Percentiles rank a stretch among this genome's conserved stretches.
These are phyloP conservation scores for Diaporthe amygdali DNA, from an alignment of 2,329 filamentous ascomycete genomes.

Conservation along the genomic window DNA sequence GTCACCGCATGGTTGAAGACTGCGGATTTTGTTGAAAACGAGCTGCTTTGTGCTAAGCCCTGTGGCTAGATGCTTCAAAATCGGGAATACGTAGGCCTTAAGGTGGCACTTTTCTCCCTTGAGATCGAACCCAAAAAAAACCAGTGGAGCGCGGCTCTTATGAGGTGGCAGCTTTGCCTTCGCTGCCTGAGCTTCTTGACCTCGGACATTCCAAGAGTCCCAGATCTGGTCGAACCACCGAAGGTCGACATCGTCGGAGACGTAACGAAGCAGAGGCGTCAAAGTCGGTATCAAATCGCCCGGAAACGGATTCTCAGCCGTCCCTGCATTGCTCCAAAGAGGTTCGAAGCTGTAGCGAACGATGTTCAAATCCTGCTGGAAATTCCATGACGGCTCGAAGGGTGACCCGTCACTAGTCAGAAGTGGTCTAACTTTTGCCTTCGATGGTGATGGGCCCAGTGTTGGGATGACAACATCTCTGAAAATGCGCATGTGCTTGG, in stretches of 20 bases:
- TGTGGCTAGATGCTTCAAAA: not conserved
- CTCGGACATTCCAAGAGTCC: not conserved
- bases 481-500: not conserved
- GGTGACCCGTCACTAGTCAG: not conserved
- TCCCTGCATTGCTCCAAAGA: not conserved
- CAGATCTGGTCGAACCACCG: not conserved
- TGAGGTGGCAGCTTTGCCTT: not conserved
- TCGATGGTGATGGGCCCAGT: not conserved
- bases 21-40: not conserved
- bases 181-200: not conserved
- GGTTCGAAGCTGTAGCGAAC: constrained; percentile 1
- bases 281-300: not conserved
- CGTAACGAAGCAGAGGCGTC: not conserved
- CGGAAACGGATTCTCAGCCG: not conserved
- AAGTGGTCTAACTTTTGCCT: not conserved
- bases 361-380: not conserved
- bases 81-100: not conserved
- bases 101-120: not conserved
- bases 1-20: not conserved
- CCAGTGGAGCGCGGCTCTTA: not conserved
- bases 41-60: not conserved
- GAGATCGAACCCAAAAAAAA: not conserved
- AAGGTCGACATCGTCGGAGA: not conserved
- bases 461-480: not conserved
- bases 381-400: not conserved